Base-by-base conservation (phyloP, 75 land plant species). In the Pinus tabuliformis region DNA sequence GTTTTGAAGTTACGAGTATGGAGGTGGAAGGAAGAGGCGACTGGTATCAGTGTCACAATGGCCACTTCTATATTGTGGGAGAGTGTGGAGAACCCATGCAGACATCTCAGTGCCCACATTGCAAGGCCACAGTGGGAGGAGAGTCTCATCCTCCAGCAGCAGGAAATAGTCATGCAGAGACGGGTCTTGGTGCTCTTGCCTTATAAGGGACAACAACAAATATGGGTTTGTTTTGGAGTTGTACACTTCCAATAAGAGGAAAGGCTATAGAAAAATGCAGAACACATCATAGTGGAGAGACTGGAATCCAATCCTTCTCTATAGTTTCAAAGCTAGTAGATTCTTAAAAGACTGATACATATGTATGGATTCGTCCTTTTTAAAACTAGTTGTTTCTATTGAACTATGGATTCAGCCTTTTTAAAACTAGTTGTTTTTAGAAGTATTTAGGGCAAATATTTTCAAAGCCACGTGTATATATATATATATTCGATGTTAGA, bases 171-270 rank as follows among this genome's bases (percentile, higher is more conserved):
- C 80, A 78, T 78, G 30, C 80, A 6, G 42, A 36, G 12, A 54
- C 36, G 16, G 78, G 78, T 21, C 59, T 77, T 17, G 78, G 57
- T 22, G 76, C 65, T 59, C 28, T 75, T 4, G 36, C 58, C 76
- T 39, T 39, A 6, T 39, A 26, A 70, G 62, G 56, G 61, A 70
- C 64, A 75, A 72, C 62, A 76, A 76, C 33, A 72, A 70, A 76
- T 70, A 80, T 80, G 52, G 82, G 77, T 80, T 80, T 80, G 80
- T 80, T 80, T 81, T 72, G 73, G 79, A 72, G 57, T 77, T 82
- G 75, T 2, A 33, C 2, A 33, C 33, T 33, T 33, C 33, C 33
- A 33, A 33, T 33, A 33, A 33, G 33, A 33, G 33, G 33, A 33
- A 33, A 33, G 2, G 33, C 33, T 33, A 33, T 33, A 33, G 33